Base-by-base conservation (phyloP, 495 filamentous ascomycete species). In the Podospora pseudocomata region DNA sequence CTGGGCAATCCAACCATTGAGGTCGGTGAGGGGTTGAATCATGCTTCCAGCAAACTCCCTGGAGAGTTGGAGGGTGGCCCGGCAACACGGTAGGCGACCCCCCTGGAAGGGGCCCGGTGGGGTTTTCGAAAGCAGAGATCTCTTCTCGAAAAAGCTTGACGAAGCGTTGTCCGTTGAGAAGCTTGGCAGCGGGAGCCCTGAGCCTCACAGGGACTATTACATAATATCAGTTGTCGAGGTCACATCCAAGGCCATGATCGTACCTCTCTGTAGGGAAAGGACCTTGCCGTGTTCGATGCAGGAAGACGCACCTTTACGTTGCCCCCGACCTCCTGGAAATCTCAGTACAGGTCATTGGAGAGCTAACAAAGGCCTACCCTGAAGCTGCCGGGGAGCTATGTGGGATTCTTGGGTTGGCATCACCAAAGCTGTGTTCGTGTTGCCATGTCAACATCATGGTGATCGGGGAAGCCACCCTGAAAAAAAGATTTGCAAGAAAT, bases 121-220 rank as follows among this genome's bases (percentile, higher is more conserved):
- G 39, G 39, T 49, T 16, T 39, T 49, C 39, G 39, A 49, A 49
- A 16, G 13, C 39, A 49, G 39, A 49, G 39, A 49, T 49, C 39
- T 49, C 15, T 49, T 49, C 39, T 49, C 39, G 39, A 26, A 58
- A 58, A 58, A 58, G 55, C 55, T 58, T 58, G 55, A 58, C 18
- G 55, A 58, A 58, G 55, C 23, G n/a, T 19, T 58, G 55, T n/a
- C 55, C 55, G 55, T 26, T 58, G 55, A 5, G 39, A 49, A 58
- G 55, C 55, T 58, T 58, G 55, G 55, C 55, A 58, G 55, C 55
- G 7, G 55, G n/a, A 26, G 55, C 55, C 55, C 55, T 20, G 55
- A 58, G 55, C 55, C 55, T 58, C 55, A 58, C 18, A 58, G 23
- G n/a, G 5, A 26, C 55, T 26, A 58, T 58, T 58, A 58, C 55